These are phyloP conservation scores for Boletus fagicola DNA, from an alignment of 768 basidiomycete genomes.

Conservation along the genomic window DNA sequence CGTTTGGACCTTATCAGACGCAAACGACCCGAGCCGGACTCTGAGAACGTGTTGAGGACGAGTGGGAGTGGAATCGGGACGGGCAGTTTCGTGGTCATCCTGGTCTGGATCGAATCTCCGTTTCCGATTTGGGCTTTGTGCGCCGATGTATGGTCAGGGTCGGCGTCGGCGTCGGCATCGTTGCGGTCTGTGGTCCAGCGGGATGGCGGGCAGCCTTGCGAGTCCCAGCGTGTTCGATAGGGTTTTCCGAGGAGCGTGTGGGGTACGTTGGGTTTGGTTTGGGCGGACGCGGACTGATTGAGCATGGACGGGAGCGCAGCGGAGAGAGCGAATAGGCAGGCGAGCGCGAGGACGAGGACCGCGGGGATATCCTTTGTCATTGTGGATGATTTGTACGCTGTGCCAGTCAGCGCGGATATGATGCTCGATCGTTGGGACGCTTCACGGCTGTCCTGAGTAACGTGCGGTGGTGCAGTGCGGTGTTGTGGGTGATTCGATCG, in stretches of 20 bases:
- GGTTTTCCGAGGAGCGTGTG: conserved; percentile 16
- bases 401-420: background rate
- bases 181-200: background rate
- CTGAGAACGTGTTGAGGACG: background rate
- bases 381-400: background rate
- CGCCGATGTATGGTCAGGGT: background rate
- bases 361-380: conserved; percentile 3
- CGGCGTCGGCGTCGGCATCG: background rate
- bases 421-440: background rate
- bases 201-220: background rate
- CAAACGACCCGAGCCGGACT: background rate
- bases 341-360: conserved; percentile 5
- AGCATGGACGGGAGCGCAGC: conserved; percentile 5
- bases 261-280: conserved; percentile 1
- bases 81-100: background rate
- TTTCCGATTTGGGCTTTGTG: background rate
- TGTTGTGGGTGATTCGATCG: background rate
- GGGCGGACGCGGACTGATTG: background rate
- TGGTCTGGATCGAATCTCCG: background rate
- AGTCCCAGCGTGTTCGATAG: conserved; percentile 1
- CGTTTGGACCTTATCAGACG: background rate
- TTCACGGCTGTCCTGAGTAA: conserved; percentile 1
- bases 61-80: conserved; percentile 1
- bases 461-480: background rate
- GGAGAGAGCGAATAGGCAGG: conserved; percentile 10